Evolutionary conservation across 2,329 filamentous ascomycete species (phyloP).

Genomic region (Calycina herbarum): DNA sequence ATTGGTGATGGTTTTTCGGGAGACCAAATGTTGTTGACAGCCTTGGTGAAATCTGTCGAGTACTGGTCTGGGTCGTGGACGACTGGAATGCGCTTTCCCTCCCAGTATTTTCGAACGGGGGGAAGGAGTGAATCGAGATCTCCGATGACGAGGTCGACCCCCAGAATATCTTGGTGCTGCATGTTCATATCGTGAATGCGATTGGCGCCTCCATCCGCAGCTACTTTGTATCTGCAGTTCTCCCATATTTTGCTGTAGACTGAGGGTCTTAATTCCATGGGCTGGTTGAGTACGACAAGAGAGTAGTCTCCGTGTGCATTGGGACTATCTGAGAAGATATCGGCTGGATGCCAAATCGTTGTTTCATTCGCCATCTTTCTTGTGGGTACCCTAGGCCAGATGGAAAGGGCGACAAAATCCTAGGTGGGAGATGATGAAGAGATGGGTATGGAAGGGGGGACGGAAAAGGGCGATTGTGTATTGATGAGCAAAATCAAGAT

Average conservation of each 20-base stretch:
- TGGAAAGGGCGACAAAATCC: too few species aligned
- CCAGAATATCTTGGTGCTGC: constrained; percentile 48
- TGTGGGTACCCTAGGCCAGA: background rate
- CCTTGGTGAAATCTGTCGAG: constrained; percentile 90
- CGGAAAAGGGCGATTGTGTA: too few species aligned
- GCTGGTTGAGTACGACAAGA: constrained; percentile 62
- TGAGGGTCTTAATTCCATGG: constrained; percentile 46
- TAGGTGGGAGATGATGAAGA: too few species aligned
- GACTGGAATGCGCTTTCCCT: constrained; percentile 54
- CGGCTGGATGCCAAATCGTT: constrained; percentile 40
- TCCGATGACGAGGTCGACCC: constrained; percentile 74
- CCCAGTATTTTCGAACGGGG: constrained; percentile 53
- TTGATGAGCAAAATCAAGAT: too few species aligned
- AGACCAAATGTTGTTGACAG: constrained; percentile 55
- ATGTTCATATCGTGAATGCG: constrained; percentile 53
- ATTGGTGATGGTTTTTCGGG: constrained; percentile 36
- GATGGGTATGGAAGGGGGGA: too few species aligned
- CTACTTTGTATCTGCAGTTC: constrained; percentile 57
- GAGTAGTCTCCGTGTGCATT: constrained; percentile 35
- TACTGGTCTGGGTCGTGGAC: constrained; percentile 77
- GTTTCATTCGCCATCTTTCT: background rate
- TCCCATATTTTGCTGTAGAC: constrained; percentile 35
- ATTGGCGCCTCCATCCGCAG: constrained; percentile 91
- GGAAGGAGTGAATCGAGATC: constrained; percentile 82
- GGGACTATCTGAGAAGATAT: constrained; percentile 30